Conservation (phyloP, 768 basidiomycete species). For the Mycena maculata region DNA sequence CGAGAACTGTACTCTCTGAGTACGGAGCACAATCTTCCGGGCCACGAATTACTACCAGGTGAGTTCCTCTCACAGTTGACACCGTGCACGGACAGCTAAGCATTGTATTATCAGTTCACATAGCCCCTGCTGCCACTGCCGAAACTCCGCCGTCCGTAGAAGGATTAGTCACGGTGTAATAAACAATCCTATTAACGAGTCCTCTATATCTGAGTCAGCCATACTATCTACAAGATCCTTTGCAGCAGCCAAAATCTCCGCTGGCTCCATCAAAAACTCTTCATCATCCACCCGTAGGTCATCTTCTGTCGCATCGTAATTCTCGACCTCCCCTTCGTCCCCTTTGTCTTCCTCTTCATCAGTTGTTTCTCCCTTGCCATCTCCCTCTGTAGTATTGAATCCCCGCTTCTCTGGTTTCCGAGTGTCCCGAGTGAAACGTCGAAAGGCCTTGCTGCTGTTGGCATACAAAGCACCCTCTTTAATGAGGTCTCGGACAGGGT, state of each 20-base stretch:
- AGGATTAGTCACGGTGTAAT: background rate
- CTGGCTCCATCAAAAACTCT: constrained; percentile 14
- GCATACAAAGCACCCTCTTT: constrained; percentile 19
- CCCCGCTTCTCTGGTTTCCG: constrained; percentile 13
- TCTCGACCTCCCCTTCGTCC: background rate
- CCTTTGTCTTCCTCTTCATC: background rate
- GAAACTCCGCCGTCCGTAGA: constrained; percentile 7
- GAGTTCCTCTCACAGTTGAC: background rate
- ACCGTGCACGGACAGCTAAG: too few relatives aligned
- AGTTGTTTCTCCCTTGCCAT: background rate
- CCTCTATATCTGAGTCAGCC: background rate
- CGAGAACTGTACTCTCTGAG: background rate
- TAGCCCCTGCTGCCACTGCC: background rate
- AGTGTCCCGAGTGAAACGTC: constrained; percentile 13
- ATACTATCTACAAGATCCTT: background rate
- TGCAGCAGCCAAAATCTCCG: background rate
- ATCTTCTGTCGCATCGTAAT: constrained; percentile 2
- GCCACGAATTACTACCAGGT: background rate
- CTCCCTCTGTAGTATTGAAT: background rate
- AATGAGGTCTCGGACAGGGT: constrained; percentile 22
- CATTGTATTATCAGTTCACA: background rate
- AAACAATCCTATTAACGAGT: background rate
- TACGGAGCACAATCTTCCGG: background rate
- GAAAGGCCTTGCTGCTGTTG: constrained; percentile 10
- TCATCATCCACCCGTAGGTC: constrained; percentile 22